phyloP scores from a whole-genome alignment of 306 rosid species.

The Fagus crenata region DNA sequence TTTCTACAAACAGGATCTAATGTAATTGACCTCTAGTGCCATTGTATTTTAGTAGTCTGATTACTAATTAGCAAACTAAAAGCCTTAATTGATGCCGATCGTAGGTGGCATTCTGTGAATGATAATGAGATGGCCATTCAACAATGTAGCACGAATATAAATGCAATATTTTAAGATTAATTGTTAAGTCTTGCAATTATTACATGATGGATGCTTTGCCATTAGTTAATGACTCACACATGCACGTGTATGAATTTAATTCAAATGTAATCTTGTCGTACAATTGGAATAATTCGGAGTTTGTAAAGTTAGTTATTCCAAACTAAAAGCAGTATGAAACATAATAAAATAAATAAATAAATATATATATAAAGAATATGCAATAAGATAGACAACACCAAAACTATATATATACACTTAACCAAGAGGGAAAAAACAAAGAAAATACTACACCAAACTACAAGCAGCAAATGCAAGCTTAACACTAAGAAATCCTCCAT shows the following conservation, averaged over 20 bases:
- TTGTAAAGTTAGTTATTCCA: slow-evolving; percentile 37
- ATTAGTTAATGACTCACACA: neutral
- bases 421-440: too few relatives aligned
- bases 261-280: neutral
- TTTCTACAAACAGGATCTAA: neutral
- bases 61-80: neutral
- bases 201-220: slow-evolving; percentile 10
- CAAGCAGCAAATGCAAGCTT: too few relatives aligned
- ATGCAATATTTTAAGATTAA: neutral
- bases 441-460: too few relatives aligned
- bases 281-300: slow-evolving; percentile 22
- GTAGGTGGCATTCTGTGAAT: neutral
- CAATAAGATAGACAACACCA: too few relatives aligned
- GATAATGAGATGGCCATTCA: neutral
- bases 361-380: too few relatives aligned
- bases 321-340: slow-evolving; percentile 3
- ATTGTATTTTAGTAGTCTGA: neutral
- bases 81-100: neutral
- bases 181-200: neutral
- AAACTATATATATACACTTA: too few relatives aligned
- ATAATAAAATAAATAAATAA: too few relatives aligned
- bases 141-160: neutral
- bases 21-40: too few relatives aligned
- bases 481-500: too few relatives aligned
- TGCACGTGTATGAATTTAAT: slow-evolving; percentile 21